These are phyloP conservation scores for Aspergillus kassunensis DNA, from an alignment of 495 filamentous ascomycete genomes.

Conservation along the genomic window DNA sequence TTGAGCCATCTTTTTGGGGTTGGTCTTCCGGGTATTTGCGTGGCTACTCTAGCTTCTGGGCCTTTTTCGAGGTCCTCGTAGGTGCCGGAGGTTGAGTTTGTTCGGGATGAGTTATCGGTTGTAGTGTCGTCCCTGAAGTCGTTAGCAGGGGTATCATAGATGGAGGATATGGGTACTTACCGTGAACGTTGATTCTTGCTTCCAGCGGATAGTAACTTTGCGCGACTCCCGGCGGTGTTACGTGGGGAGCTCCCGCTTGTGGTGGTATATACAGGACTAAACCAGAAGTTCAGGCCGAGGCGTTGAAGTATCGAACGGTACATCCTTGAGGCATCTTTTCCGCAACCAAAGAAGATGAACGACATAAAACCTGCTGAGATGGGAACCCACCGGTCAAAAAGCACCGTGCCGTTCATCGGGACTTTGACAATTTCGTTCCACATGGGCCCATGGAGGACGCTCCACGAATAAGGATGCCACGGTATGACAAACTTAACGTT, in stretches of 20 bases:
- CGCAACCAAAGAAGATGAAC: conserved; percentile 79
- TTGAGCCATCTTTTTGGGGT: conserved; percentile 17
- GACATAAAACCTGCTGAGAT: conserved; percentile 56
- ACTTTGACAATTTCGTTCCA: conserved; percentile 62
- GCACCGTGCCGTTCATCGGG: conserved; percentile 49
- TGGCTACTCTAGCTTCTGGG: neutral
- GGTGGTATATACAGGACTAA: conserved; percentile 8
- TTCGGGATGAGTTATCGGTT: conserved; percentile 2
- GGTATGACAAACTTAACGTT: conserved; percentile 44
- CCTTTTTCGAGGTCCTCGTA: conserved; percentile 29
- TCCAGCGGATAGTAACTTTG: conserved; percentile 27
- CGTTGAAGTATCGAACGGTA: conserved; percentile 50
- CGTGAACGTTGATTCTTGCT: conserved; percentile 12
- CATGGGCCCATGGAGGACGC: conserved; percentile 46
- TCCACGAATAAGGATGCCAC: conserved; percentile 51
- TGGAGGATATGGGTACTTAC: conserved; percentile 10
- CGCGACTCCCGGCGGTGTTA: conserved; percentile 17
- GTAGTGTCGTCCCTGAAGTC: conserved; percentile 11
- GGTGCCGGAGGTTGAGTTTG: neutral
- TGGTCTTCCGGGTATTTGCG: neutral
- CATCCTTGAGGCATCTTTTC: conserved; percentile 67
- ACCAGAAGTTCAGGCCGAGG: neutral
- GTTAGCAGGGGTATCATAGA: neutral
- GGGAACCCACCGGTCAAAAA: conserved; percentile 66
- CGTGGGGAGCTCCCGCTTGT: conserved; percentile 12